These are phyloP conservation scores for Claviceps quebecensis DNA, from an alignment of 2,329 filamentous ascomycete genomes.

Conservation along the genomic window DNA sequence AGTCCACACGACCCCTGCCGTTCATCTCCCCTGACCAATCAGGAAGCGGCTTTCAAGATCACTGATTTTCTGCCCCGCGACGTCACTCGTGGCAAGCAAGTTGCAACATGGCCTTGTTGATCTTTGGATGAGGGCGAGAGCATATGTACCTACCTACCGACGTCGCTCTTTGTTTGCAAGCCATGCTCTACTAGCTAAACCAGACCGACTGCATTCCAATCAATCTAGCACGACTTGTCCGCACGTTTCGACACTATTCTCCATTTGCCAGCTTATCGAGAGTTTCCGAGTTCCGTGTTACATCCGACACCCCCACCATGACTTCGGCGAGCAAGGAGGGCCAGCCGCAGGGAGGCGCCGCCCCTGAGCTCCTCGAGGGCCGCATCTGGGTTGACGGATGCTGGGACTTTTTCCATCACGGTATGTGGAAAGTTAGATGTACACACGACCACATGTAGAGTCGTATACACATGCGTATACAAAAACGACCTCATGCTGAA, in stretches of 20 bases:
- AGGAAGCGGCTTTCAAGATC: neutral
- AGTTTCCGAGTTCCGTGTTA: too few relatives aligned
- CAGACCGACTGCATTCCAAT: neutral
- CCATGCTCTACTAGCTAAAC: neutral
- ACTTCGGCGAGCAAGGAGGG: constrained; percentile 13
- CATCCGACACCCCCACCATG: constrained; percentile 7
- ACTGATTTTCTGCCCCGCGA: constrained; percentile 1
- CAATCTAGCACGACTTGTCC: neutral
- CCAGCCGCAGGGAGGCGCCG: constrained; percentile 29
- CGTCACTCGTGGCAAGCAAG: neutral
- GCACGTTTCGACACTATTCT: neutral
- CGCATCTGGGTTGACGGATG: constrained; percentile 97
- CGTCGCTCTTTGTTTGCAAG: neutral
- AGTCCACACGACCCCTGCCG: neutral
- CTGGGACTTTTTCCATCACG: constrained; percentile 98
- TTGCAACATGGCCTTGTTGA: too few relatives aligned
- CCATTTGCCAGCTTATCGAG: neutral
- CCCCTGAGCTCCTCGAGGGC: constrained; percentile 44
- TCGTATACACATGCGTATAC: neutral
- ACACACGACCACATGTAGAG: neutral
- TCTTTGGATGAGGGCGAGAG: neutral
- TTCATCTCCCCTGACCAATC: constrained; percentile 1
- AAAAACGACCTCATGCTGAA: neutral
- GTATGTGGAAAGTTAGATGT: constrained; percentile 28
- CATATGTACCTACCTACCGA: neutral